Percentiles rank a stretch among this genome's conserved stretches.
phyloP scores from a whole-genome alignment of 2,329 filamentous ascomycete species.

The Aureobasidium namibiae region DNA sequence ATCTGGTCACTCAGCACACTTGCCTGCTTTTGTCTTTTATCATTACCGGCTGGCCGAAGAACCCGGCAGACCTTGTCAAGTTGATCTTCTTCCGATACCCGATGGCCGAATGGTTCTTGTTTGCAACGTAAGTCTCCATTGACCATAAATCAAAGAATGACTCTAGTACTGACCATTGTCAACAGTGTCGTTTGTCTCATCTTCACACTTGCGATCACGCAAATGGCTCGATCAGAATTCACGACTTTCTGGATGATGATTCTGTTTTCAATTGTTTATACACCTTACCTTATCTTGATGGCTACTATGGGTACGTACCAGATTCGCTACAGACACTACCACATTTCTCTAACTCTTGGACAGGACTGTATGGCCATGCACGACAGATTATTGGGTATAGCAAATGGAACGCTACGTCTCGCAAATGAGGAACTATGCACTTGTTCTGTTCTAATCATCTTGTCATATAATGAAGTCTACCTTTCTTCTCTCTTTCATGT shows the following conservation, averaged over 20 bases:
- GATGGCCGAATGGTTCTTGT: slow-evolving; percentile 38
- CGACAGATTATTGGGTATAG: slow-evolving; percentile 38
- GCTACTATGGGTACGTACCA: slow-evolving; percentile 32
- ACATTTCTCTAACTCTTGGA: not conserved
- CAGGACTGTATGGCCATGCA: slow-evolving; percentile 36
- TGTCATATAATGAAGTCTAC: too few relatives aligned
- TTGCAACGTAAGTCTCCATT: slow-evolving; percentile 16
- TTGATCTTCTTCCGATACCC: slow-evolving; percentile 43
- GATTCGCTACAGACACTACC: not conserved
- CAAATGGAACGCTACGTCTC: slow-evolving; percentile 41
- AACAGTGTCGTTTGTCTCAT: slow-evolving; percentile 32
- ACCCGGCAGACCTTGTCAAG: slow-evolving; percentile 28
- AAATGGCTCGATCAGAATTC: slow-evolving; percentile 39
- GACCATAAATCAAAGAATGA: slow-evolving; percentile 16
- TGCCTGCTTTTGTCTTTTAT: slow-evolving; percentile 39
- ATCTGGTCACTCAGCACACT: slow-evolving; percentile 42
- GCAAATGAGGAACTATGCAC: slow-evolving; percentile 17
- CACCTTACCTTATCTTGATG: slow-evolving; percentile 36
- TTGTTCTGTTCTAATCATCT: not conserved
- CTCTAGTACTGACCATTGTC: slow-evolving; percentile 19
- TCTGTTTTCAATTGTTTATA: slow-evolving; percentile 36
- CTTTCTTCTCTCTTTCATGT: not conserved
- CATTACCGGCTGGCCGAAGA: slow-evolving; percentile 37
- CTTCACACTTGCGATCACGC: slow-evolving; percentile 40
- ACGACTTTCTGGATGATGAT: slow-evolving; percentile 33